Evolutionary conservation across 352 stramenopile species (phyloP), one percentile per base, ranked within the genome.

Genomic region (Phytophthora quininea): DNA sequence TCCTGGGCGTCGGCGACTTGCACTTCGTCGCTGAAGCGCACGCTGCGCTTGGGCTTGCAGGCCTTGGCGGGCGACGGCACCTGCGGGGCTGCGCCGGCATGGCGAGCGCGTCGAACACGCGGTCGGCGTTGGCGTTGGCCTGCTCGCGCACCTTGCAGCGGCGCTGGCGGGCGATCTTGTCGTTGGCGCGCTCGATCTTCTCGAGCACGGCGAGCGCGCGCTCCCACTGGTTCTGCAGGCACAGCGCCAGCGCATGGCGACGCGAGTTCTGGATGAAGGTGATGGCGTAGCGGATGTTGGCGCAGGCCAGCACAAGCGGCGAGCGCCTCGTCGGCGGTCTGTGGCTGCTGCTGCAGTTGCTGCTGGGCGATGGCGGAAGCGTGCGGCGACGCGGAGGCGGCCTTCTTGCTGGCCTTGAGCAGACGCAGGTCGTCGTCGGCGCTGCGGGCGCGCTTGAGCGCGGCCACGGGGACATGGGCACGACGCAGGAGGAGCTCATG

Each of bases 121-220:
- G 58, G 40, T 68, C 67, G 43, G 69, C 37, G 46, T 70, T 74
- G 27, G 73, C 75, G 66, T 93, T 93, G 52, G 73, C 76, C 43
- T 89, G 76, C 43, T 87, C 61, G 7, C 87, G 71, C 60, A 93
- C 80, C 55, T 80, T 78, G 42, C 73, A 60, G 64, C 85, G 85
- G 54, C 82, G 85, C 62, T 91, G 83, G 53, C 80, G 81, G 15
- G 82, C 78, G 61, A 93, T 85, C 58, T 91, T 91, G 54, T 92
- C 83, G 67, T 89, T 92, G 40, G 85, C 85, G 27, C 83, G 83
- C 65, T 93, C 85, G 50, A 93, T 88, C 73, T 93, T 93, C 65
- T 93, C 85, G 12, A 93, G 74, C 54, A 93, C 83, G 42, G 66
- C 72, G 31, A 93, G 62, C 12, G 85, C 85, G 50, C 85, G 85